These are phyloP conservation scores for Cupressus sempervirens DNA, from an alignment of 75 land plant species.

Conservation along the genomic window DNA sequence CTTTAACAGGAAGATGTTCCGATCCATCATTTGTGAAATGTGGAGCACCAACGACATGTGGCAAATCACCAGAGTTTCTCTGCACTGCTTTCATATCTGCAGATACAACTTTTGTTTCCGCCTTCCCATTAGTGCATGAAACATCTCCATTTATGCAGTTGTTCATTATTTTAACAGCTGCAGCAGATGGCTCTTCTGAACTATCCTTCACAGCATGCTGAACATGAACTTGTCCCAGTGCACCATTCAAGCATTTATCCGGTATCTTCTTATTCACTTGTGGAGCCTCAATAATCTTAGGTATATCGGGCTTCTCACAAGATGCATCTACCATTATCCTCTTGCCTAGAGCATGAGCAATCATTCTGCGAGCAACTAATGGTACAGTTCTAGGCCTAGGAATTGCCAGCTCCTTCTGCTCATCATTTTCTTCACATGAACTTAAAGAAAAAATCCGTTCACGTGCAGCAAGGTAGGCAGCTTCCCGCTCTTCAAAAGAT, in stretches of 20 bases:
- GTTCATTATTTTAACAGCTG: background rate
- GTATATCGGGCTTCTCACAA: background rate
- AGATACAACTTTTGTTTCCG: constrained; percentile 6
- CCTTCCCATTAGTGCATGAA: background rate
- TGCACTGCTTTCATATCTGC: background rate
- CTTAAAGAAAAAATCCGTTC: constrained; percentile 67
- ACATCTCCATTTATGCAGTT: constrained; percentile 6
- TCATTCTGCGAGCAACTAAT: constrained; percentile 90
- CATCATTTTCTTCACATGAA: constrained; percentile 21
- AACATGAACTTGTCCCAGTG: background rate
- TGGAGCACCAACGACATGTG: background rate
- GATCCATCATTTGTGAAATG: background rate
- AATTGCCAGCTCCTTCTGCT: constrained; percentile 25
- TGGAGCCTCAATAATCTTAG: background rate
- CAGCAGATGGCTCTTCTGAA: background rate
- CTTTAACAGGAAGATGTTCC: background rate
- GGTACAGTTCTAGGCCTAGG: constrained; percentile 69
- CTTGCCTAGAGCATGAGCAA: constrained; percentile 91
- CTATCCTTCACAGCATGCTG: constrained; percentile 4
- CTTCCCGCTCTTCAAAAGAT: constrained; percentile 74
- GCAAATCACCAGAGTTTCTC: background rate
- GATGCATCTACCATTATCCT: constrained; percentile 17
- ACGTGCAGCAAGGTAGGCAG: constrained; percentile 87
- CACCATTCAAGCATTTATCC: background rate
- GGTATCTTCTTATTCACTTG: background rate